Percentiles rank a stretch among this genome's conserved stretches.
Conservation (phyloP, 1,284 basidiomycete genomes). For the Puccinia novopanici region DNA sequence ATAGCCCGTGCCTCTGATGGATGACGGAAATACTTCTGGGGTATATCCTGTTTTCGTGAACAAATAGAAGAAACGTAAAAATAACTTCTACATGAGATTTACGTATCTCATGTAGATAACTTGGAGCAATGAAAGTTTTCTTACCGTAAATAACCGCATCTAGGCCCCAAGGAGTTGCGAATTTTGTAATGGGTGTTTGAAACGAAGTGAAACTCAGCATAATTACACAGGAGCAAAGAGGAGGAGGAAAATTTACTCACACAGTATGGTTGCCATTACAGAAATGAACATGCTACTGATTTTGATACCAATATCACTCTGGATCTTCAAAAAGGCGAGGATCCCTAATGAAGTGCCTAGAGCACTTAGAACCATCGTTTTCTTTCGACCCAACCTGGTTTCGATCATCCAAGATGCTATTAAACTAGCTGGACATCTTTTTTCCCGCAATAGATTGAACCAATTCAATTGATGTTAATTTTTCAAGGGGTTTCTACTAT, state of each 20-base stretch:
- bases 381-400: conserved; percentile 70
- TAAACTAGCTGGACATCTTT: conserved; percentile 61
- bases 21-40: conserved; percentile 44
- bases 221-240: neutral
- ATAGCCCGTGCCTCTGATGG: conserved; percentile 83
- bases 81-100: no score
- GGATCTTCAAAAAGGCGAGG: conserved; percentile 70
- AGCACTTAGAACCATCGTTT: conserved; percentile 78
- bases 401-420: conserved; percentile 88
- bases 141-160: conserved; percentile 50
- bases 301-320: conserved; percentile 69
- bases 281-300: conserved; percentile 77
- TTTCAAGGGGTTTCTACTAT: neutral
- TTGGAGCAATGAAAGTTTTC: neutral
- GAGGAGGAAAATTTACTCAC: conserved; percentile 71
- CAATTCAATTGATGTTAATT: conserved; percentile 11
- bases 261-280: conserved; percentile 72
- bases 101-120: no score
- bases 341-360: conserved; percentile 79
- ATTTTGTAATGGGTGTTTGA: neutral
- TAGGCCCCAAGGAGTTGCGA: neutral
- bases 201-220: neutral
- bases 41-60: conserved; percentile 36
- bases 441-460: conserved; percentile 7
- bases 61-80: neutral